Base-by-base conservation (phyloP, 768 basidiomycete species). In the Royoungia palumana region DNA sequence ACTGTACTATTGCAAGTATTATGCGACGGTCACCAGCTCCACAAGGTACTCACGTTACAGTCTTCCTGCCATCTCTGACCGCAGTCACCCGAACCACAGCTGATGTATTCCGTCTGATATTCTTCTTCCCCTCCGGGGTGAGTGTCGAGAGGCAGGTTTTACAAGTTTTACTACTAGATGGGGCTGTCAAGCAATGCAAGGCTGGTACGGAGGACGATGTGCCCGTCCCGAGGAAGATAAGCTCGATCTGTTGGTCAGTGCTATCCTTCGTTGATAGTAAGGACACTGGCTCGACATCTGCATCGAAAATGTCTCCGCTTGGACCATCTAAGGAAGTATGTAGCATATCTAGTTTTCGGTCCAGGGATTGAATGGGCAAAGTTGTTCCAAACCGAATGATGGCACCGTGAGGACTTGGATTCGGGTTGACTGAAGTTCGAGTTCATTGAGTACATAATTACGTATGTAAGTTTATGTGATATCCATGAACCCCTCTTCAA, bases 211-310 rank as follows among this genome's bases (percentile, higher is more conserved):
- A 81, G 24, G 81, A 80, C 9, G 89, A 91, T 24, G 85, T 86
- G 43, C 89, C 90, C 32, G 89, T 93, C 44, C 90, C 90, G 25
- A 91, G 79, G 64, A 92, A 88, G 49, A 93, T 82, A 56, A 90
- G 69, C 63, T 92, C 87, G 46, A 75, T 67, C 21, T 54, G 51
- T 27, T 20, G 25, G n/a, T 38, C 28, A 24, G 21, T 8, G 39
- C 24, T 13, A n/a, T 39, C 35, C 52, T 35, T 20, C 1, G 12
- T 44, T 5, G 37, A 28, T 14, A 6, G 34, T 17, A 16, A 13
- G 14, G 27, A 42, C 10, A 10, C 20, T n/a, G 39, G 4, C 2
- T 49, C 42, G 22, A 30, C 41, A 27, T 45, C 9, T 19, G n/a
- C 34, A 35, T 10, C 13, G 28, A 12, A 28, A 28, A 28, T 5